Evolutionary conservation across 768 basidiomycete genomes (phyloP).

Genomic region (Amanita rubescens): DNA sequence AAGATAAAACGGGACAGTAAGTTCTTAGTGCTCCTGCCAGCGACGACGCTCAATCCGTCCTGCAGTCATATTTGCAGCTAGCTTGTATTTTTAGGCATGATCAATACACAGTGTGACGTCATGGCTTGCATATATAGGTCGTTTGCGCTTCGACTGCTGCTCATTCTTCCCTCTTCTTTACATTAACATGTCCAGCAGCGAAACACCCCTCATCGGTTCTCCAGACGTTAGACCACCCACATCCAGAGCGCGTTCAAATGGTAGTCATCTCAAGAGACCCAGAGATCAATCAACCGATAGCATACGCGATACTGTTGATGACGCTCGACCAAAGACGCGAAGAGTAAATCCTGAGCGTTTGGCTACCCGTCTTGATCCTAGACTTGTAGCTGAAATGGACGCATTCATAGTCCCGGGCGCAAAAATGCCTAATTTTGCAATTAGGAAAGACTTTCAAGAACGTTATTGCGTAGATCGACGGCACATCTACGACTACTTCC

Average conservation of each 20-base stretch:
- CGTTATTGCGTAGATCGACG: conserved; percentile 64
- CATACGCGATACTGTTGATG: conserved; percentile 22
- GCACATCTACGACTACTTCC: conserved; percentile 77
- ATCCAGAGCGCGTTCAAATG: conserved; percentile 3
- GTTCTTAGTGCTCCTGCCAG: conserved; percentile 23
- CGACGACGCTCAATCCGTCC: conserved; percentile 5
- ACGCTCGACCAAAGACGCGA: conserved; percentile 36
- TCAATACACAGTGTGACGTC: conserved; percentile 5
- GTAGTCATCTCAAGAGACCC: neutral
- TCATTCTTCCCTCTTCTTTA: conserved; percentile 1
- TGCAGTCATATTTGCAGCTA: conserved; percentile 80
- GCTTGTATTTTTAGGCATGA: conserved; percentile 67
- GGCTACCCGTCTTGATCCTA: conserved; percentile 57
- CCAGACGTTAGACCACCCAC: neutral
- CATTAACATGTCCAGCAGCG: conserved; percentile 6
- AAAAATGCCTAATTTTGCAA: conserved; percentile 70
- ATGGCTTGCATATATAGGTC: conserved; percentile 7
- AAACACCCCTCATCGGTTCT: conserved; percentile 2
- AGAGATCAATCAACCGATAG: conserved; percentile 12
- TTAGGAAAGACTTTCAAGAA: conserved; percentile 64
- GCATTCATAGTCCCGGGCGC: conserved; percentile 62
- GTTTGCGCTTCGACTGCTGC: neutral
- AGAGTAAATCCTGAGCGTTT: conserved; percentile 65
- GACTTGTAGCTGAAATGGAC: conserved; percentile 65
- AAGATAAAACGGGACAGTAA: conserved; percentile 95